Evolutionary conservation across 345 rosid genomes (phyloP).

Genomic region (Ceriops tagal): DNA sequence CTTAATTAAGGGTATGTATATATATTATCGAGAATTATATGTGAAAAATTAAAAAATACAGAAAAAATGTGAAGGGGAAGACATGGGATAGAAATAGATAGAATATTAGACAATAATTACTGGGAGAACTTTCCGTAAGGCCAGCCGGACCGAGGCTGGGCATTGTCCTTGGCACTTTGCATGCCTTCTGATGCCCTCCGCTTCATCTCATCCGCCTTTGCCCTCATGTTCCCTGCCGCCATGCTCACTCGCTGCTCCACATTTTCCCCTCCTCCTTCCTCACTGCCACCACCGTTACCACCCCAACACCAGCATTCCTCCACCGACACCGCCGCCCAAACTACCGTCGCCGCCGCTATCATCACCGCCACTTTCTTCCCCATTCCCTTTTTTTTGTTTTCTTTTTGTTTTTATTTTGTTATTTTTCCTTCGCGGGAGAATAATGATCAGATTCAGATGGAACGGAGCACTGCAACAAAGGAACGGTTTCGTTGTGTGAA

Average conservation of each 20-base stretch:
- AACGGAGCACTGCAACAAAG: neutral
- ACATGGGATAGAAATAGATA: neutral
- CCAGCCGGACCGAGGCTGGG: slow-evolving; percentile 36
- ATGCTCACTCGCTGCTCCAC: slow-evolving; percentile 15
- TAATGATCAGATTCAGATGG: neutral
- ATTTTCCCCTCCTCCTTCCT: neutral
- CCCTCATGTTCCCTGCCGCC: slow-evolving; percentile 16
- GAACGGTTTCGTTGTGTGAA: neutral
- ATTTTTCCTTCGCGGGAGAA: no score
- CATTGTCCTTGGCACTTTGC: slow-evolving; percentile 31
- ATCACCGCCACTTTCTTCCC: slow-evolving; percentile 19
- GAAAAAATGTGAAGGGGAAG: neutral
- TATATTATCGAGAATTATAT: neutral
- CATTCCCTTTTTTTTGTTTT: slow-evolving; percentile 9
- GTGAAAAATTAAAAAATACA: neutral
- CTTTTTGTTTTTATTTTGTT: neutral
- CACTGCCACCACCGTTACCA: no score
- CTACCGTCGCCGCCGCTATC: slow-evolving; percentile 15
- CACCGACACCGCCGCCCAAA: slow-evolving; percentile 17
- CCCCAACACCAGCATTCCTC: slow-evolving; percentile 23
- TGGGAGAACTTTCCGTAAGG: slow-evolving; percentile 24
- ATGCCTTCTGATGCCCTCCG: slow-evolving; percentile 13
- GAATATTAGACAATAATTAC: slow-evolving; percentile 17
- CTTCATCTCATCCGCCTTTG: slow-evolving; percentile 19
- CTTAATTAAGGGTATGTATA: no score